These are phyloP conservation scores for Coemansia sp. DNA, from an alignment of 192 early-diverging fungal species.

Conservation along the genomic window DNA sequence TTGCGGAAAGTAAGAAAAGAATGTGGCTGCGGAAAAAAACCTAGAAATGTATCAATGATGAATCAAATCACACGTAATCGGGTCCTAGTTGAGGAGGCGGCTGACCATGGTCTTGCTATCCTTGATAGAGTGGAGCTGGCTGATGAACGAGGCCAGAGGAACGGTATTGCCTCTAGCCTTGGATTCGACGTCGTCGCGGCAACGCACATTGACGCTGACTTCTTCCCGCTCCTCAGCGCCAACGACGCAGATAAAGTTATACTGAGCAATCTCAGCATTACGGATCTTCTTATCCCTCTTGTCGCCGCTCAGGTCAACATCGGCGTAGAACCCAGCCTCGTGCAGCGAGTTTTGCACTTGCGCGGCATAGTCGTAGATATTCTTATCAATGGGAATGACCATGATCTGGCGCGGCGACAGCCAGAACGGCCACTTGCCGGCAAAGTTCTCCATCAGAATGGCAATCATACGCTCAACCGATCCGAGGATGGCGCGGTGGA, in stretches of 20 bases:
- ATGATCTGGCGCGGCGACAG: constrained; percentile 91
- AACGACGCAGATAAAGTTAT: constrained; percentile 97
- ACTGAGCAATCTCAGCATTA: constrained; percentile 90
- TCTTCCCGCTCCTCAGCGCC: constrained; percentile 80
- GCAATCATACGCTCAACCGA: constrained; percentile 96
- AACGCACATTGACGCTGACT: constrained; percentile 86
- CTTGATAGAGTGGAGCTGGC: constrained; percentile 71
- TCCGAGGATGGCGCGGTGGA: constrained; percentile 97
- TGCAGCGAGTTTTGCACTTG: constrained; percentile 71
- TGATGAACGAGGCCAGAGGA: constrained; percentile 70
- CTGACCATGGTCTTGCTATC: constrained; percentile 62
- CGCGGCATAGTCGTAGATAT: constrained; percentile 79
- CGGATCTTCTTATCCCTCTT: constrained; percentile 98
- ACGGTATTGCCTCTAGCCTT: constrained; percentile 83
- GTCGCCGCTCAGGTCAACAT: constrained; percentile 82
- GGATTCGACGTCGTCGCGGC: constrained; percentile 80
- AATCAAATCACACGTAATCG: not conserved
- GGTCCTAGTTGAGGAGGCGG: constrained; percentile 50
- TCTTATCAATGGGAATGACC: constrained; percentile 84
- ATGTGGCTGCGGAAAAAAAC: not conserved
- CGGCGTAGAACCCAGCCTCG: constrained; percentile 77
- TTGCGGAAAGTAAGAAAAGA: not conserved
- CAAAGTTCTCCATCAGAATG: constrained; percentile 95
- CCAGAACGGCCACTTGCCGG: constrained; percentile 99
- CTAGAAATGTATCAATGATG: not conserved